Base-by-base conservation (phyloP, 2,329 filamentous ascomycete species). In the Aspergillus clavatus region DNA sequence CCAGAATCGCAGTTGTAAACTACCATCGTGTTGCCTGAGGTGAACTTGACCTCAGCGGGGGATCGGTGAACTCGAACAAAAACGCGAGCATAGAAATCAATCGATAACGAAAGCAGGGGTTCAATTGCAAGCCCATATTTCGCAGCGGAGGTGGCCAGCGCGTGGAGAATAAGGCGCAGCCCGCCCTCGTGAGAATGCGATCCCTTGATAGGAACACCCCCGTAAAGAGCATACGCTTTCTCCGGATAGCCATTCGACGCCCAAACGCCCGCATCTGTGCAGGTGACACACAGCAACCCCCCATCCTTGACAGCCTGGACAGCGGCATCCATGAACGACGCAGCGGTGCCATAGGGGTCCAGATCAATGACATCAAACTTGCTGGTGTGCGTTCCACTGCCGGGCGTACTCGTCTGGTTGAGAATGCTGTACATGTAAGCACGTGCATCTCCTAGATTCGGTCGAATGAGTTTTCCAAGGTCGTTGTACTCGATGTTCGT, bases 301-400 rank as follows among this genome's bases (percentile, higher is more conserved):
- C 91, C 91, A 56, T 96, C 88, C 52, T 86, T 82, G 6, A 96
- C 79, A 1, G 87, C 82, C 68, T 96, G 90, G 7, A 98, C 75
- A 1, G 93, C 89, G 1, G 88, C 83, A 63, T 98, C 93, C 43
- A 98, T 78, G 67, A 98, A 98, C 1, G 88, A 87, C 7, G 87
- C 88, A 1, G 91, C 93, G 0, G 89, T 94, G 33, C 93, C 93
- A 59, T 98, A 98, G 0, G 93, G 93, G 64, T 98, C 93, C 23
- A 98, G 78, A 64, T 98, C 93, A 52, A 98, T 93, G 18, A 96
- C 90, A 66, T 97, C 88, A 65, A 95, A 98, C 58, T 79, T 82
- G 60, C 82, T 55, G 26, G 66, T 49, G 45, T 64, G 56, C 5
- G 49, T 44, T 28, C 48, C 71, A 64, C 18, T 61, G 56, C 46